Evolutionary conservation across 306 rosid genomes (phyloP), one percentile per base, ranked within the genome.

Genomic region (Lablab purpureus): DNA sequence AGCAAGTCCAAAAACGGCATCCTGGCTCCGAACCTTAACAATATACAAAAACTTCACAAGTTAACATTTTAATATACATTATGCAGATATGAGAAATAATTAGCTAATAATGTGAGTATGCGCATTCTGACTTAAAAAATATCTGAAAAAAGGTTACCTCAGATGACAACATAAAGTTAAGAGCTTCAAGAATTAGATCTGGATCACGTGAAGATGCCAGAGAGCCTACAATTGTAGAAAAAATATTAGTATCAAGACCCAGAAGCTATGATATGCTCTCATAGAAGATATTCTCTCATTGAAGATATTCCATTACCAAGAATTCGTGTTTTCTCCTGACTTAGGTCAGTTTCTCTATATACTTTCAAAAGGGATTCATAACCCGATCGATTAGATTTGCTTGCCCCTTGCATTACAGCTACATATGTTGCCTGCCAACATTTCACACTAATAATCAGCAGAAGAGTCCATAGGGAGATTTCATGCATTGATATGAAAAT

Each of bases 321-420:
- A 87, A 95, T 85, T 76, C 97, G 93, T 50, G 92, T 91, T 88
- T 89, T 95, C 89, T 95, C 98, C 88, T 91, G 93, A 85, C 98
- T 91, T 34, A 87, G 75, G 83, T 92, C 99, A 68, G 88, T 85
- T 87, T 95, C 99, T 80, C 91, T 87, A 54, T 95, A 95, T 32
- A 95, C 51, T 85, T 89, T 88, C 77, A 92, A 82, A 56, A 92
- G 97, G 51, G 95, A 89, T 69, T 92, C 99, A 76, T 85, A 91
- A 76, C 79, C 94, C 56, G 54, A 76, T 76, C 89, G 85, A 79
- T 91, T 87, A 13, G 91, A 88, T 50, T 74, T 71, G 75, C 67
- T 88, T 62, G 87, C 90, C 78, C 78, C 81, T 65, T 62, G 92
- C 96, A 95, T 95, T 58, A 92, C 91, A 62, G 91, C 97, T 77